Evolutionary conservation across 2,329 filamentous ascomycete species (phyloP).

Genomic region (Xylaria sp.): DNA sequence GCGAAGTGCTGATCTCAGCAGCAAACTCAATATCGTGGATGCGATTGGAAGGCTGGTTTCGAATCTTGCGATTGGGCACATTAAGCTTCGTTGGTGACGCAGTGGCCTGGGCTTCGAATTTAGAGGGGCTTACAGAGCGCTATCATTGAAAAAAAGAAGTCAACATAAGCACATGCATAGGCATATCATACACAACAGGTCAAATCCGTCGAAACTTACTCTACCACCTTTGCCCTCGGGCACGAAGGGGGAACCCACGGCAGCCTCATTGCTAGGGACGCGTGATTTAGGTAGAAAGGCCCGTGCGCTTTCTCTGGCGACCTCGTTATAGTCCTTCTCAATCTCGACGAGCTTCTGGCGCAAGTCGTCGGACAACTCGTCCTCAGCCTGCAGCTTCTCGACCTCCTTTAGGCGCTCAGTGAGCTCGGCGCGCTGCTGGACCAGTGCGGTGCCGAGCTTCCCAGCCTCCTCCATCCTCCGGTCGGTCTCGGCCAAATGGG

Average conservation of each 20-base stretch:
- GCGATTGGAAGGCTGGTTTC: constrained; percentile 88
- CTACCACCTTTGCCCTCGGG: constrained; percentile 64
- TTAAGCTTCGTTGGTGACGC: constrained; percentile 89
- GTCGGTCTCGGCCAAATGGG: constrained; percentile 92
- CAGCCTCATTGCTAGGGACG: constrained; percentile 75
- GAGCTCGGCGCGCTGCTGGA: constrained; percentile 87
- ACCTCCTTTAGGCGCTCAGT: constrained; percentile 86
- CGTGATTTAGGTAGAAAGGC: constrained; percentile 89
- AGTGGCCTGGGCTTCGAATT: constrained; percentile 85
- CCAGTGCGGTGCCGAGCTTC: constrained; percentile 82
- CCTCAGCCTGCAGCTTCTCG: constrained; percentile 78
- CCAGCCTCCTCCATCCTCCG: constrained; percentile 91
- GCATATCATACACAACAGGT: background rate
- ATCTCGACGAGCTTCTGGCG: constrained; percentile 85
- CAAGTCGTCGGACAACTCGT: constrained; percentile 84
- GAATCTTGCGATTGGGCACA: constrained; percentile 86
- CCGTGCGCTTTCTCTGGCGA: constrained; percentile 87
- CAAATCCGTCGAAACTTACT: constrained; percentile 54
- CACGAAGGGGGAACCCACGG: constrained; percentile 63
- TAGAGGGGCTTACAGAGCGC: constrained; percentile 77
- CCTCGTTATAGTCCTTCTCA: constrained; percentile 94
- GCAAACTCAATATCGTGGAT: constrained; percentile 98
- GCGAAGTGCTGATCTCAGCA: constrained; percentile 95
- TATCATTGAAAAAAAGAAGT: constrained; percentile 50
- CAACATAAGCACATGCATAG: constrained; percentile 20